Conservation (phyloP, 108 stramenopile genomes). For the Parietichytrium sp. region DNA sequence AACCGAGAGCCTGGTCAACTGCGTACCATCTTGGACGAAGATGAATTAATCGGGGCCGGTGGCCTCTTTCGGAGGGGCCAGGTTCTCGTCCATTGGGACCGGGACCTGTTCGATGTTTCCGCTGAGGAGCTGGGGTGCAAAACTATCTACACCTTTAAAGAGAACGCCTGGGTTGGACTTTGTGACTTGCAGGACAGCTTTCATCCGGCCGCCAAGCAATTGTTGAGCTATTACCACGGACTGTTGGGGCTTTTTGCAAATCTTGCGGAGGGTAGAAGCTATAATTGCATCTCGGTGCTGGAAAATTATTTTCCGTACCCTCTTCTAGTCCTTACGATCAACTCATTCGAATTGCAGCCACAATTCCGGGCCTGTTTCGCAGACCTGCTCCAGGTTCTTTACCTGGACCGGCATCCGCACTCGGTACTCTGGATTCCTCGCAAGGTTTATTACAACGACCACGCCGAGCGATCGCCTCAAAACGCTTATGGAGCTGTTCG, state of each 20-base stretch:
- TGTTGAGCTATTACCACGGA: not conserved
- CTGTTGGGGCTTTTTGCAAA: not conserved
- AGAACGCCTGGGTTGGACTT: not conserved
- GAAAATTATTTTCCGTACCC: not conserved
- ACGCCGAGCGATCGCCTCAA: too few relatives aligned
- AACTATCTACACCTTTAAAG: too few relatives aligned
- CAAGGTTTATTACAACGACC: not conserved
- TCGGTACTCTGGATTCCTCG: not conserved
- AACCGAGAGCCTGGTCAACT: too few relatives aligned
- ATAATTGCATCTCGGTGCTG: not conserved
- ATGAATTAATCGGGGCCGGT: too few relatives aligned
- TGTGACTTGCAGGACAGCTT: not conserved
- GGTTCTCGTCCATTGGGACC: not conserved
- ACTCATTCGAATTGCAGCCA: not conserved
- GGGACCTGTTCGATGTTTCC: not conserved
- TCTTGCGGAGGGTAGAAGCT: not conserved
- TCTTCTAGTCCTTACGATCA: not conserved
- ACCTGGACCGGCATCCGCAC: constrained; percentile 26
- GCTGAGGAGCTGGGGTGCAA: not conserved
- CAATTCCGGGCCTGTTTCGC: not conserved
- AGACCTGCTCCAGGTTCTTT: not conserved
- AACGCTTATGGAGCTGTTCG: too few relatives aligned
- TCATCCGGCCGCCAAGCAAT: not conserved
- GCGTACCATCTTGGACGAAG: too few relatives aligned
- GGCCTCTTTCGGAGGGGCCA: not conserved